Conservation (phyloP, 2,329 filamentous ascomycete species). For the Mariannaea elegans region DNA sequence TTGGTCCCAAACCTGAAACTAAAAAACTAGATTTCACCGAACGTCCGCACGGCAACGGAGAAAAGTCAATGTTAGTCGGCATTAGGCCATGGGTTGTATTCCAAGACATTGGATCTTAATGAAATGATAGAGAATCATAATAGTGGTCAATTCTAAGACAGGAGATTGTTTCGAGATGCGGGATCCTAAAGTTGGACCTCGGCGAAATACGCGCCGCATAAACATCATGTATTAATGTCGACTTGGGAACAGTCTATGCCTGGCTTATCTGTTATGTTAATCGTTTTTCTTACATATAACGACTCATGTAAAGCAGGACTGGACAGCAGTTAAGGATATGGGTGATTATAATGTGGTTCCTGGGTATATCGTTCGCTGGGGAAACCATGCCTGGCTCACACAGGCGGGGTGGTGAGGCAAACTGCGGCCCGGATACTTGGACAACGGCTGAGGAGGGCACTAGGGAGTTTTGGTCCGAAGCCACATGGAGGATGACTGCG, state of each 20-base stretch:
- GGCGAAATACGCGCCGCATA: slow-evolving; percentile 4
- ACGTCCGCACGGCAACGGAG: neutral
- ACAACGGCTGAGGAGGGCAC: neutral
- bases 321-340: neutral
- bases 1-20: slow-evolving; percentile 16
- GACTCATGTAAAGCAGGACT: neutral
- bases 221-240: slow-evolving; percentile 9
- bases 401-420: neutral
- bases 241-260: slow-evolving; percentile 1
- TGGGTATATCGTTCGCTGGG: slow-evolving; percentile 2
- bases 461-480: neutral
- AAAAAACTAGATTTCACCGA: neutral
- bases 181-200: neutral
- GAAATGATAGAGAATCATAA: too few relatives aligned
- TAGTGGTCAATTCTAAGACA: too few relatives aligned
- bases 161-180: too few relatives aligned
- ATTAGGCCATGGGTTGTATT: neutral
- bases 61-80: neutral
- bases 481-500: neutral
- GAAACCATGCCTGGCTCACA: slow-evolving; percentile 12
- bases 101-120: neutral
- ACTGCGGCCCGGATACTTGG: slow-evolving; percentile 1
- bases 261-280: neutral
- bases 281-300: neutral
- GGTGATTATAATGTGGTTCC: neutral